Base-by-base conservation (phyloP, 2,329 filamentous ascomycete species). In the Parasarocladium wereldwijsianum region DNA sequence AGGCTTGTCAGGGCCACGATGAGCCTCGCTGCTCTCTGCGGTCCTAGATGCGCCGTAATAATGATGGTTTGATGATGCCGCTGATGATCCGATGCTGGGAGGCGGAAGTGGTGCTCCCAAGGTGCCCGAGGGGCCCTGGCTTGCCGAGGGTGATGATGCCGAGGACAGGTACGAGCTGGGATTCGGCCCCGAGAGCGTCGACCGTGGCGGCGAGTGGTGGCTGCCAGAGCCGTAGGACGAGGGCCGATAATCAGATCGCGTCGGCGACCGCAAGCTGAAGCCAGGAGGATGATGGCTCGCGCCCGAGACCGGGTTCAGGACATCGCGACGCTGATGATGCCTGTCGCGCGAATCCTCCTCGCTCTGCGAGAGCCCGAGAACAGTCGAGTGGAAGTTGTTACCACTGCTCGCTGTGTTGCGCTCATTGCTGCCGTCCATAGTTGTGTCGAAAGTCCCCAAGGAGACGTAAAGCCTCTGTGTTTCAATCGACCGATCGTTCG, bases 231-330 rank as follows among this genome's bases (percentile, higher is more conserved):
- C 28, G 18, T 23, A 30, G 14, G 9, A 17, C 5, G 28, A 15
- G 9, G 28, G 28, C 12, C 28, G 28, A 14, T 54, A 59, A 38
- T 61, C 57, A 39, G 54, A 36, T 36, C 58, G 57, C 28, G 60
- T 58, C 37, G 62, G 61, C 35, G 63, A 66, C 45, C 62, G 57
- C 47, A 65, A 49, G 45, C 50, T 59, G 47, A 66, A 64, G 49
- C 24, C 24, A n/a, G 31, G 26, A 12, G 35, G 32, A 22, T 35
- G 41, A 34, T 47, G 33, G 33, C 44, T 34, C 32, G 47, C 44
- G 29, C 38, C 34, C 19, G 41, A 35, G 36, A 41, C 43, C 43
- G 54, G 52, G 43, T 55, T 59, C 46, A 60, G 50, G 41, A 62
- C 57, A 48, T 66, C 60, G 57, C 58, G 62, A 41, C 54, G 50